Conservation (phyloP, 2,329 filamentous ascomycete species). For the Cryphonectria naterciae region DNA sequence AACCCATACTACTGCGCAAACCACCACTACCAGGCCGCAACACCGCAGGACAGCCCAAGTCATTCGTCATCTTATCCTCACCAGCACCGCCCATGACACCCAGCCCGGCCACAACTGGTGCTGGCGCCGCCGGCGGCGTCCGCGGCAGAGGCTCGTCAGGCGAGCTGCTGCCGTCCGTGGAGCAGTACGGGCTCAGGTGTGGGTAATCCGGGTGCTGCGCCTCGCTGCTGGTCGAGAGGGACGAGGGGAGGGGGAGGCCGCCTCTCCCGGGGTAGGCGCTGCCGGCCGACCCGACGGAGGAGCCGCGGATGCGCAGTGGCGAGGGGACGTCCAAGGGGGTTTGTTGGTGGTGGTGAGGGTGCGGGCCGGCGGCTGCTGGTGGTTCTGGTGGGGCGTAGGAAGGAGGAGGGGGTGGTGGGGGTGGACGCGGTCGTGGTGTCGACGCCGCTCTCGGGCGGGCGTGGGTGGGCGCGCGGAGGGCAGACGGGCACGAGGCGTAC, state of each 20-base stretch:
- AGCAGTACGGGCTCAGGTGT: slow-evolving; percentile 36
- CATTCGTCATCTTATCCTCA: background rate
- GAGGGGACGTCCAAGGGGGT: slow-evolving; percentile 9
- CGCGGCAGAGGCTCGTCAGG: slow-evolving; percentile 22
- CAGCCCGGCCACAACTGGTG: slow-evolving; percentile 29
- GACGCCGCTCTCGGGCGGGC: background rate
- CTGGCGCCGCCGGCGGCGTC: slow-evolving; percentile 19
- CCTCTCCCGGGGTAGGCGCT: background rate
- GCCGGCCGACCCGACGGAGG: slow-evolving; percentile 12
- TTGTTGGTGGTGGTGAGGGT: background rate
- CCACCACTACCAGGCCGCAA: slow-evolving; percentile 24
- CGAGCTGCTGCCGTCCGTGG: slow-evolving; percentile 11
- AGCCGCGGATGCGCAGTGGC: slow-evolving; percentile 24
- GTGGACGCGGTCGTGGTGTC: background rate
- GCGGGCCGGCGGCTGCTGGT: background rate
- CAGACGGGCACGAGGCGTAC: slow-evolving; percentile 2
- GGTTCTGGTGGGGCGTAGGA: slow-evolving; percentile 4
- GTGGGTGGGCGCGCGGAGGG: slow-evolving; percentile 5
- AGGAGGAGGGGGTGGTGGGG: no score
- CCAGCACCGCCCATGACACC: background rate
- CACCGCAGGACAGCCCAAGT: slow-evolving; percentile 10
- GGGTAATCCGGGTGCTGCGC: slow-evolving; percentile 35
- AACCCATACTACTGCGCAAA: background rate
- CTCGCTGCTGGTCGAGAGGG: slow-evolving; percentile 7
- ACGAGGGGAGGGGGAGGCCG: background rate